Conservation (phyloP, 2,329 filamentous ascomycete species). For the Aspergillus sp. region DNA sequence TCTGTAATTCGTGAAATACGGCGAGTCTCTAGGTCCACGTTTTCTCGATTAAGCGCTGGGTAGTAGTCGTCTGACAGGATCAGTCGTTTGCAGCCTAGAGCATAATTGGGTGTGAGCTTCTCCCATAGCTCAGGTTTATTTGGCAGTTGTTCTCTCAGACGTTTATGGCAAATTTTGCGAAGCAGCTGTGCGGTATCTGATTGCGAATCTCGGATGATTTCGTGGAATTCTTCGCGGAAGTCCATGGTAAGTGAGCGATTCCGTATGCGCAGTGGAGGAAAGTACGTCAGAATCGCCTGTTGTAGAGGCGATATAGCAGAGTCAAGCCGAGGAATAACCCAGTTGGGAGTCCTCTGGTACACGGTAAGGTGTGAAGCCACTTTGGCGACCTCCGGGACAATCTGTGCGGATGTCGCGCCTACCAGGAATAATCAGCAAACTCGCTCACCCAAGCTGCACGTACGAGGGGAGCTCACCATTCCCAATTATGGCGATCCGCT, state of each 20-base stretch:
- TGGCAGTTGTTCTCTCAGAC: slow-evolving; percentile 51
- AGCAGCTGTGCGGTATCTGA: slow-evolving; percentile 44
- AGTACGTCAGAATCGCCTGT: slow-evolving; percentile 48
- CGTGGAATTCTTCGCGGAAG: slow-evolving; percentile 51
- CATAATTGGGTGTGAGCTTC: slow-evolving; percentile 56
- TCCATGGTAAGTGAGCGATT: slow-evolving; percentile 56
- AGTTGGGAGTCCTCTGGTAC: slow-evolving; percentile 61
- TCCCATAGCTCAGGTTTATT: slow-evolving; percentile 52
- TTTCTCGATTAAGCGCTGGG: slow-evolving; percentile 47
- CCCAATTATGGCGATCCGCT: slow-evolving; percentile 59
- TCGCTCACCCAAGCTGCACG: neutral
- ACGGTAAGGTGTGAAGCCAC: slow-evolving; percentile 53
- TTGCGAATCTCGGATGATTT: slow-evolving; percentile 42
- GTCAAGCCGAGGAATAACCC: slow-evolving; percentile 57
- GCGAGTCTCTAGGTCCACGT: slow-evolving; percentile 54
- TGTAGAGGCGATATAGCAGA: slow-evolving; percentile 44
- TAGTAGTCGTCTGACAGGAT: slow-evolving; percentile 59
- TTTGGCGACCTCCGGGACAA: slow-evolving; percentile 57
- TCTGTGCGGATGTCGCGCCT: slow-evolving; percentile 59
- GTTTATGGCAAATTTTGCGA: slow-evolving; percentile 33
- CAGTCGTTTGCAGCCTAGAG: slow-evolving; percentile 55
- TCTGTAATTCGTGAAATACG: slow-evolving; percentile 49
- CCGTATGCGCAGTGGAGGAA: slow-evolving; percentile 52
- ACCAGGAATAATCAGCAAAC: neutral
- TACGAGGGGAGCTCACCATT: slow-evolving; percentile 45